Evolutionary conservation across 139 green algal genomes (phyloP).

Genomic region (Picochlorum sp.): DNA sequence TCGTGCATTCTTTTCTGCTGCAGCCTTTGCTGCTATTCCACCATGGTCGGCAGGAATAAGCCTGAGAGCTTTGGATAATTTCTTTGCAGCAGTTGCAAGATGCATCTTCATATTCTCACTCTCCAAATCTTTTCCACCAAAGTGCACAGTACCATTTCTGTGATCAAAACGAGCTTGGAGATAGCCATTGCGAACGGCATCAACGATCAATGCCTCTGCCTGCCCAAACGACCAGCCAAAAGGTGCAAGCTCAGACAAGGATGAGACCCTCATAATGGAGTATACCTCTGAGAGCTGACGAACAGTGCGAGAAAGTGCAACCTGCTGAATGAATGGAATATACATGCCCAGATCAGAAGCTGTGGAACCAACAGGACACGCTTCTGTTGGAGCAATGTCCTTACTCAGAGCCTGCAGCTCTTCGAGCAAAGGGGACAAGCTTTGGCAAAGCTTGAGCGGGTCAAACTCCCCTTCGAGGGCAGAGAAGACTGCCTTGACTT

Average conservation of each 20-base stretch:
- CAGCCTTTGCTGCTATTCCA: neutral
- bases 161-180: slow-evolving; percentile 87
- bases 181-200: slow-evolving; percentile 81
- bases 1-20: slow-evolving; percentile 9
- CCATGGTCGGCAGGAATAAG: slow-evolving; percentile 31
- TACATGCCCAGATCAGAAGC: slow-evolving; percentile 19
- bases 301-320: slow-evolving; percentile 76
- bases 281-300: slow-evolving; percentile 86
- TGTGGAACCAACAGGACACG: neutral
- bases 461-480: slow-evolving; percentile 82
- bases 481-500: slow-evolving; percentile 53
- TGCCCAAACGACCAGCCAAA: slow-evolving; percentile 34
- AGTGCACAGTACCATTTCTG: slow-evolving; percentile 76
- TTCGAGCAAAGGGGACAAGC: slow-evolving; percentile 65
- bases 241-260: slow-evolving; percentile 47
- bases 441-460: slow-evolving; percentile 83
- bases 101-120: slow-evolving; percentile 46
- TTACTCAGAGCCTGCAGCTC: slow-evolving; percentile 24
- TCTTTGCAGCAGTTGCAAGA: slow-evolving; percentile 44
- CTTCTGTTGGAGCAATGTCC: neutral
- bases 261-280: slow-evolving; percentile 48
- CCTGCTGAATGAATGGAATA: slow-evolving; percentile 27
- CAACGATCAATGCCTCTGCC: slow-evolving; percentile 80
- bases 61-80: slow-evolving; percentile 51
- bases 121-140: slow-evolving; percentile 60